Evolutionary conservation across 176 grass and related monocot genomes (phyloP).

Genomic region (Eleusine indica): DNA sequence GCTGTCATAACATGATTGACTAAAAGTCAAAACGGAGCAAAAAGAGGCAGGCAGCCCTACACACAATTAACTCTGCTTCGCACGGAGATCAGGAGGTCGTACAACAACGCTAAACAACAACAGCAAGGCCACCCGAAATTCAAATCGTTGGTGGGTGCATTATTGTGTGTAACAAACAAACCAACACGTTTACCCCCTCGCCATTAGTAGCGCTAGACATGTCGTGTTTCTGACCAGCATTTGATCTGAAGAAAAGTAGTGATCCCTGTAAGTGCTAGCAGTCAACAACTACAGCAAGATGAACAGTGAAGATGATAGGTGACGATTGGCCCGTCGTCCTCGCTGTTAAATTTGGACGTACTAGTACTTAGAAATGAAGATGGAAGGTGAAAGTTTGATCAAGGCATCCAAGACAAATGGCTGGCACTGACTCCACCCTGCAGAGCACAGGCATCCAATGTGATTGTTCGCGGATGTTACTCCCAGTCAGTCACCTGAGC

Average conservation of each 20-base stretch:
- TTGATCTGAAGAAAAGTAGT: neutral
- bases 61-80: neutral
- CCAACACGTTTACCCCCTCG: neutral
- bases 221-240: neutral
- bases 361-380: neutral
- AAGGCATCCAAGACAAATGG: neutral
- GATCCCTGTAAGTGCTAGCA: neutral
- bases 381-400: neutral
- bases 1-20: no score
- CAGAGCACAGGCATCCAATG: neutral
- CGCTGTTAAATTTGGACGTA: neutral
- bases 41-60: neutral
- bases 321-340: neutral
- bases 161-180: no score
- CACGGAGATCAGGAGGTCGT: conserved; percentile 10
- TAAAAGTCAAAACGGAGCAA: neutral
- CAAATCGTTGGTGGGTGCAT: neutral
- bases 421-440: neutral
- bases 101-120: neutral
- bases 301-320: neutral
- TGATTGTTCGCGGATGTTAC: neutral
- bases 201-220: neutral
- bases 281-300: neutral
- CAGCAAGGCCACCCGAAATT: neutral
- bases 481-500: no score